These are phyloP conservation scores for Rubroboletus satanas DNA, from an alignment of 768 basidiomycete species.

Conservation along the genomic window DNA sequence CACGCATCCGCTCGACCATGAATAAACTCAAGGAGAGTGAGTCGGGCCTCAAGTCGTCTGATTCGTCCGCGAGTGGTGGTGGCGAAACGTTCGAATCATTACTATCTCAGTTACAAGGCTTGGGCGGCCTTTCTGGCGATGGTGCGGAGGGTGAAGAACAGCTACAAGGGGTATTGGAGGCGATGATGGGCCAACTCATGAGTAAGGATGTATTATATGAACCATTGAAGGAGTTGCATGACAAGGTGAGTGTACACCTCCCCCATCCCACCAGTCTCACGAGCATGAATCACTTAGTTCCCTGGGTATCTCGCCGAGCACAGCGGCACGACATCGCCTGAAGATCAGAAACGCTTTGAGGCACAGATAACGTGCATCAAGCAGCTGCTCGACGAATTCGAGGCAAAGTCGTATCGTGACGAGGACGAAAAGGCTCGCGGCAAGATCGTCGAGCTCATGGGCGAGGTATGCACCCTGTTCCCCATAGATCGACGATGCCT, in stretches of 20 bases:
- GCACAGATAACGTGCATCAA: constrained; percentile 55
- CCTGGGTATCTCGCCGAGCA: constrained; percentile 68
- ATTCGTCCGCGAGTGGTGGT: neutral
- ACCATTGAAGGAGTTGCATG: constrained; percentile 70
- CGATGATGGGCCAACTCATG: constrained; percentile 43
- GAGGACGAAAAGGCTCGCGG: constrained; percentile 42
- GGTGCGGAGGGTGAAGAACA: constrained; percentile 44
- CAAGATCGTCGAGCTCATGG: constrained; percentile 66
- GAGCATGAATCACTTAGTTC: constrained; percentile 48
- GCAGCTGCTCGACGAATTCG: constrained; percentile 63
- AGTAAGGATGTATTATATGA: constrained; percentile 59
- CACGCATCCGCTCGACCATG: constrained; percentile 67
- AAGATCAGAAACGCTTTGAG: constrained; percentile 62
- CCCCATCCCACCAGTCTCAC: neutral
- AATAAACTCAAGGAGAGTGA: constrained; percentile 71
- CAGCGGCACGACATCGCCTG: constrained; percentile 45
- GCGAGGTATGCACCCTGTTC: constrained; percentile 45
- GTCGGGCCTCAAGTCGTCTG: constrained; percentile 29
- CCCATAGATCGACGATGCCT: neutral
- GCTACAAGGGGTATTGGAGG: constrained; percentile 67
- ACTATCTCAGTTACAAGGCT: constrained; percentile 39
- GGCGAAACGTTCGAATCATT: constrained; percentile 49
- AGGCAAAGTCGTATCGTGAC: constrained; percentile 56
- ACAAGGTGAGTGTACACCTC: constrained; percentile 17
- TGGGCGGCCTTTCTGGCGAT: constrained; percentile 36